These are phyloP conservation scores for Gnetum montanum DNA, from an alignment of 75 land plant genomes.

Conservation along the genomic window DNA sequence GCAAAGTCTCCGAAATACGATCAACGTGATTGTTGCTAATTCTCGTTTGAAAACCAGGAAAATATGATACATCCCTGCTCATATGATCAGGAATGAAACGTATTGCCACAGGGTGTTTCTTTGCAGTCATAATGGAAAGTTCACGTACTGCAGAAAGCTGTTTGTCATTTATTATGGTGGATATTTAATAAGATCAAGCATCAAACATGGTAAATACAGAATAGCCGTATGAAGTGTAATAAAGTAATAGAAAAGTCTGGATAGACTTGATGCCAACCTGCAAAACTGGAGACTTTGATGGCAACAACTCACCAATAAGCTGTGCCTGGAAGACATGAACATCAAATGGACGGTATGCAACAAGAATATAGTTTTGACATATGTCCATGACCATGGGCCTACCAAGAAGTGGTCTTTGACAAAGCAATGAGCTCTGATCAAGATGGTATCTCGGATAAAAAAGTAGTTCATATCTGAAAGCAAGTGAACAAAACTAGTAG, in stretches of 20 bases:
- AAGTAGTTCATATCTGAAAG: conserved; percentile 83
- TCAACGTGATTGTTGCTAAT: conserved; percentile 12
- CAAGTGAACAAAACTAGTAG: neutral
- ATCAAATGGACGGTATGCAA: conserved; percentile 94
- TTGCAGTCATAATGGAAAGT: conserved; percentile 93
- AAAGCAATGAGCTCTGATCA: conserved; percentile 88
- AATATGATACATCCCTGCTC: conserved; percentile 14
- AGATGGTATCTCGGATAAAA: conserved; percentile 97
- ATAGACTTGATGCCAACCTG: conserved; percentile 39
- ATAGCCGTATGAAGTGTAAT: neutral
- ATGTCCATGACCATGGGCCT: conserved; percentile 96
- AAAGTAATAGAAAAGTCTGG: neutral
- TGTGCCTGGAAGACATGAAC: conserved; percentile 84
- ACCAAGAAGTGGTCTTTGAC: conserved; percentile 65
- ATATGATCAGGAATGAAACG: conserved; percentile 72
- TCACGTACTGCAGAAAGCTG: conserved; percentile 98
- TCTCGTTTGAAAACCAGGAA: conserved; percentile 11
- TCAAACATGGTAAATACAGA: neutral
- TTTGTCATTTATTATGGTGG: conserved; percentile 46
- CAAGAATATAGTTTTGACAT: conserved; percentile 87
- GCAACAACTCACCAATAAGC: conserved; percentile 67
- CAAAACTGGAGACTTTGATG: conserved; percentile 56
- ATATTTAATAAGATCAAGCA: conserved; percentile 7
- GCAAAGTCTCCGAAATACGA: conserved; percentile 18
- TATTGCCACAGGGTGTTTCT: conserved; percentile 91